Conservation (phyloP, 306 rosid species). For the Ammopiptanthus mongolicus region DNA sequence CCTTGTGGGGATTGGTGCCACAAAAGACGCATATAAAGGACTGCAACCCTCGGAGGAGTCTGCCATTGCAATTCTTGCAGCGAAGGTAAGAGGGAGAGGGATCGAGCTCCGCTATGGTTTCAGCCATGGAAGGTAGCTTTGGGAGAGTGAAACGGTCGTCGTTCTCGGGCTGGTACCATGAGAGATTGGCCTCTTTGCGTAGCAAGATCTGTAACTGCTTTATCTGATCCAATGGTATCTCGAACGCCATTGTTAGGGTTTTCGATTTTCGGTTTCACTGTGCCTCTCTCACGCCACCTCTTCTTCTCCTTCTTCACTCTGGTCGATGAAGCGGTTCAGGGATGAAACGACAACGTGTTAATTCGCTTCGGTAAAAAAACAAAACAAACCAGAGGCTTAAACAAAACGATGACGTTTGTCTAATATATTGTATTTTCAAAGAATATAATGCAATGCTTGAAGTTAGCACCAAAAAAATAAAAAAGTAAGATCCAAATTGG, state of each 20-base stretch:
- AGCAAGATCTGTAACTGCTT: slow-evolving; percentile 58
- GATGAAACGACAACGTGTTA: background rate
- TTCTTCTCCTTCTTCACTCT: background rate
- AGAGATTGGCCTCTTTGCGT: slow-evolving; percentile 55
- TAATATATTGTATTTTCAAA: too few species aligned
- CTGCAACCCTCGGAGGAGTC: slow-evolving; percentile 59
- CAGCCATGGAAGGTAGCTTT: slow-evolving; percentile 49
- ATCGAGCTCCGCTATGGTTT: slow-evolving; percentile 64
- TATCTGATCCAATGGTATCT: slow-evolving; percentile 66
- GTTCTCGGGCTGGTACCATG: slow-evolving; percentile 59
- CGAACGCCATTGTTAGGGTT: slow-evolving; percentile 59
- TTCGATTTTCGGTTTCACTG: too few species aligned
- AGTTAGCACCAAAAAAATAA: too few species aligned
- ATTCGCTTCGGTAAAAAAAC: background rate
- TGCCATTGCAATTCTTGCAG: slow-evolving; percentile 71
- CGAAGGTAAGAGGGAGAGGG: slow-evolving; percentile 80
- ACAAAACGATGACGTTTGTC: too few species aligned
- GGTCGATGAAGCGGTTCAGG: background rate
- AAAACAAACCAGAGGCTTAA: too few species aligned
- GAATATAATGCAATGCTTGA: too few species aligned
- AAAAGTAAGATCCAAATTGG: too few species aligned
- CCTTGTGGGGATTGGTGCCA: slow-evolving; percentile 50
- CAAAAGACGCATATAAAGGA: slow-evolving; percentile 72
- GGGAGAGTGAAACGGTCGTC: slow-evolving; percentile 46
- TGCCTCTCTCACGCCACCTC: too few species aligned